Conservation (phyloP, 164 flowering plant species). For the Piper longum region DNA sequence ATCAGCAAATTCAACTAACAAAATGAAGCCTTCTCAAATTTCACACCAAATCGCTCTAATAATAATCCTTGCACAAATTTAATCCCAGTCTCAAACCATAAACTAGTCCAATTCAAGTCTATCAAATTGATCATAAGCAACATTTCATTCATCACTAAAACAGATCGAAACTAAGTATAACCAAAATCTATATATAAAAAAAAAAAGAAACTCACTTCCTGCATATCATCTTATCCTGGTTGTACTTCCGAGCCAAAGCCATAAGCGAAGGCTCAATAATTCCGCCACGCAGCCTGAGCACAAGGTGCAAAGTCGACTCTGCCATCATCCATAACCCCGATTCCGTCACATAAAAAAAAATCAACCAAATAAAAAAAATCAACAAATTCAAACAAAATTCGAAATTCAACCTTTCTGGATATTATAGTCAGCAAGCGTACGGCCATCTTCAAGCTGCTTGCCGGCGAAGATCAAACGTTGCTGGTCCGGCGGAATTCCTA, state of each 20-base stretch:
- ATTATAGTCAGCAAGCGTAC: constrained; percentile 23
- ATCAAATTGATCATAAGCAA: no score
- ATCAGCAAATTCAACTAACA: no score
- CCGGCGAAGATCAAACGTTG: constrained; percentile 22
- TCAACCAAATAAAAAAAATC: background rate
- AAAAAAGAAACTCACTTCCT: constrained; percentile 12
- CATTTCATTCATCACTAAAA: background rate
- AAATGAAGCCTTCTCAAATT: no score
- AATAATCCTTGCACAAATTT: no score
- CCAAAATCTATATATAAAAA: background rate
- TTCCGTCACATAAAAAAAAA: background rate
- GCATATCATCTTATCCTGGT: constrained; percentile 22
- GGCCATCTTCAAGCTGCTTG: constrained; percentile 21
- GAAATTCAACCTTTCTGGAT: constrained; percentile 17
- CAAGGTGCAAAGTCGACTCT: constrained; percentile 23
- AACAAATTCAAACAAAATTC: background rate
- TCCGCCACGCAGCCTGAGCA: constrained; percentile 27
- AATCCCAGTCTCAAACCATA: no score
- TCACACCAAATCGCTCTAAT: no score
- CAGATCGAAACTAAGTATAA: background rate
- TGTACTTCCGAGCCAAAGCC: constrained; percentile 19
- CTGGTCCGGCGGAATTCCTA: constrained; percentile 23
- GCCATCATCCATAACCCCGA: background rate
- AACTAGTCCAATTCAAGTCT: no score
- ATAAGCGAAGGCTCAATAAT: constrained; percentile 21